phyloP scores from a whole-genome alignment of 1,139 yeast genomes.

The Pichia norvegensis region DNA sequence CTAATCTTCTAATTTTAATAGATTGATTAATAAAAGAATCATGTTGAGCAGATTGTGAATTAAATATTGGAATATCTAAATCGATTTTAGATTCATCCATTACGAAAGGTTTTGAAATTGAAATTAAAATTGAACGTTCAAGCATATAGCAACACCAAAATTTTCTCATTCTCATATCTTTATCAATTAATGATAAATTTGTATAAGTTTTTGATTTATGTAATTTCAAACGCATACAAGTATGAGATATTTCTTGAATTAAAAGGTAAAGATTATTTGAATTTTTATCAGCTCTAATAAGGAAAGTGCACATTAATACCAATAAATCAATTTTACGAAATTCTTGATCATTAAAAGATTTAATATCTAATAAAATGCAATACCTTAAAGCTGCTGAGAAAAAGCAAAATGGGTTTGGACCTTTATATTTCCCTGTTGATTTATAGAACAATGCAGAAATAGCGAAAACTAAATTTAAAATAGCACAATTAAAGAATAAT shows the following conservation, averaged over 20 bases:
- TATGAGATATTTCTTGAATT: constrained; percentile 41
- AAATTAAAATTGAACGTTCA: constrained; percentile 49
- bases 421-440: constrained; percentile 43
- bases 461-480: constrained; percentile 44
- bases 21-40: constrained; percentile 44
- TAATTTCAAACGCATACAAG: constrained; percentile 33
- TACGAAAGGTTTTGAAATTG: constrained; percentile 47
- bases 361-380: constrained; percentile 34
- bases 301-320: constrained; percentile 41
- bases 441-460: constrained; percentile 42
- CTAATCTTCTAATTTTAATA: constrained; percentile 45
- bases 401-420: constrained; percentile 42
- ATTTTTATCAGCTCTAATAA: constrained; percentile 51
- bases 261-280: constrained; percentile 44
- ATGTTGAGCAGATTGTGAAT: constrained; percentile 32
- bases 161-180: constrained; percentile 38
- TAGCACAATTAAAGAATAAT: constrained; percentile 41
- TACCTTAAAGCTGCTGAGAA: constrained; percentile 50
- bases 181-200: constrained; percentile 20
- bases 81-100: constrained; percentile 41
- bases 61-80: constrained; percentile 40
- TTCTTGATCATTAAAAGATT: constrained; percentile 28
- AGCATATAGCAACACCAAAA: constrained; percentile 54
- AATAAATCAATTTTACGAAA: constrained; percentile 43
- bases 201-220: constrained; percentile 34